Evolutionary conservation across 2,329 filamentous ascomycete genomes (phyloP).

Genomic region (Hymenotorrendiella dingleyae): DNA sequence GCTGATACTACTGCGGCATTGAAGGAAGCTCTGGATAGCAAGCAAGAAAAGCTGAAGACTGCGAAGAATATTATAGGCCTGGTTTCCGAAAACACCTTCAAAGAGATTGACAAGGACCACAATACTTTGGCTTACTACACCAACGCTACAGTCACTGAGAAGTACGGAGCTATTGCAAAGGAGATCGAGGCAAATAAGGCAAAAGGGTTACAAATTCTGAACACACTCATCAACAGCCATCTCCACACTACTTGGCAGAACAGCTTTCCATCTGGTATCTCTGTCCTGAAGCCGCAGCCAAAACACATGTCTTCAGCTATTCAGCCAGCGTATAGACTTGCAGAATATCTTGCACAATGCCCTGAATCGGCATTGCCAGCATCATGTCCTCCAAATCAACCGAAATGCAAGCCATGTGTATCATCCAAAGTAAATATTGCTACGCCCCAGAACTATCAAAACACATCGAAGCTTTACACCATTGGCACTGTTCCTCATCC

Average conservation of each 20-base stretch:
- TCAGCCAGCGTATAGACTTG: slow-evolving; percentile 64
- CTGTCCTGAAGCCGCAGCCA: slow-evolving; percentile 73
- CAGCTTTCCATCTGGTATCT: slow-evolving; percentile 68
- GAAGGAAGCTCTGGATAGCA: slow-evolving; percentile 50
- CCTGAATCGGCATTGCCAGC: slow-evolving; percentile 64
- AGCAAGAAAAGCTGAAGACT: slow-evolving; percentile 43
- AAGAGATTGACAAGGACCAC: slow-evolving; percentile 56
- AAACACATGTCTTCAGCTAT: slow-evolving; percentile 69
- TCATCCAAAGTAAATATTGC: slow-evolving; percentile 59
- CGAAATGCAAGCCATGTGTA: slow-evolving; percentile 69
- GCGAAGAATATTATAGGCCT: slow-evolving; percentile 60
- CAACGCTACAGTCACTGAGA: slow-evolving; percentile 50
- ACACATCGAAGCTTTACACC: slow-evolving; percentile 67
- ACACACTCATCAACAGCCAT: slow-evolving; percentile 74
- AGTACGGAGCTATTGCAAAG: slow-evolving; percentile 63
- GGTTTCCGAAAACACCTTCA: slow-evolving; percentile 32
- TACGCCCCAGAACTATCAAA: slow-evolving; percentile 63
- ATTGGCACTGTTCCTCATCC: slow-evolving; percentile 89
- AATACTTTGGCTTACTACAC: slow-evolving; percentile 75
- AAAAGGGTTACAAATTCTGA: slow-evolving; percentile 59
- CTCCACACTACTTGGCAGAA: slow-evolving; percentile 82
- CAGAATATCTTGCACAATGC: slow-evolving; percentile 69
- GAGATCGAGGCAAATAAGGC: slow-evolving; percentile 51
- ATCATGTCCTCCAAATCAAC: slow-evolving; percentile 78
- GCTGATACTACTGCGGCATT: slow-evolving; percentile 58